phyloP scores from a whole-genome alignment of 495 filamentous ascomycete genomes.

The Aspergillus steynii region DNA sequence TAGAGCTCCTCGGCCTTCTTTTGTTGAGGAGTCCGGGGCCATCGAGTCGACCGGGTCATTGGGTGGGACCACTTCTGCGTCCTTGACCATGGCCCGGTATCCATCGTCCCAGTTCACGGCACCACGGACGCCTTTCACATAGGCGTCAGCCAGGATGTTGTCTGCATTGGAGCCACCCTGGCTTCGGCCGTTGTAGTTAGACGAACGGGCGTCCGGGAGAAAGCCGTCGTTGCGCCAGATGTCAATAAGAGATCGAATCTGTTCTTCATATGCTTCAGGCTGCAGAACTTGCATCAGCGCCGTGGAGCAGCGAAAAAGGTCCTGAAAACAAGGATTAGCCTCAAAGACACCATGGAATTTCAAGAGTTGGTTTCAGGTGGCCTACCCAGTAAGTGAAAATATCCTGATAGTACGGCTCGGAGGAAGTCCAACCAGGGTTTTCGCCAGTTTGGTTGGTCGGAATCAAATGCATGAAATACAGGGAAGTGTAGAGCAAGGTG shows the following conservation, averaged over 20 bases:
- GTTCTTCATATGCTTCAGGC: slow-evolving; percentile 62
- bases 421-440: slow-evolving; percentile 65
- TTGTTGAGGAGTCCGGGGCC: slow-evolving; percentile 62
- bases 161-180: slow-evolving; percentile 77
- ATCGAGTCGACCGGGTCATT: slow-evolving; percentile 64
- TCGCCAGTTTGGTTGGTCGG: slow-evolving; percentile 73
- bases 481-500: slow-evolving; percentile 60
- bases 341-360: neutral
- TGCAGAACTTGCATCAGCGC: slow-evolving; percentile 66
- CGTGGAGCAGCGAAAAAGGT: slow-evolving; percentile 63
- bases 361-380: neutral
- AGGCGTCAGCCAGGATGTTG: slow-evolving; percentile 74
- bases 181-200: slow-evolving; percentile 68
- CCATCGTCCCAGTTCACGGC: slow-evolving; percentile 70
- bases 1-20: slow-evolving; percentile 70
- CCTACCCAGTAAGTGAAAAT: slow-evolving; percentile 54
- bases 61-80: slow-evolving; percentile 62
- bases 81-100: slow-evolving; percentile 67
- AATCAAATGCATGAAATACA: slow-evolving; percentile 70
- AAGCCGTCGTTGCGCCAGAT: slow-evolving; percentile 69
- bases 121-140: slow-evolving; percentile 67
- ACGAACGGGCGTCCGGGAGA: slow-evolving; percentile 64
- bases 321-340: slow-evolving; percentile 32
- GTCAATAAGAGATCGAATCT: slow-evolving; percentile 68
- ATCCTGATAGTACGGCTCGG: slow-evolving; percentile 60